A percentile compares a stretch with the other conserved stretches of the same genome.
These are phyloP conservation scores for Claviceps capensis DNA, from an alignment of 2,329 filamentous ascomycete genomes.

Conservation along the genomic window DNA sequence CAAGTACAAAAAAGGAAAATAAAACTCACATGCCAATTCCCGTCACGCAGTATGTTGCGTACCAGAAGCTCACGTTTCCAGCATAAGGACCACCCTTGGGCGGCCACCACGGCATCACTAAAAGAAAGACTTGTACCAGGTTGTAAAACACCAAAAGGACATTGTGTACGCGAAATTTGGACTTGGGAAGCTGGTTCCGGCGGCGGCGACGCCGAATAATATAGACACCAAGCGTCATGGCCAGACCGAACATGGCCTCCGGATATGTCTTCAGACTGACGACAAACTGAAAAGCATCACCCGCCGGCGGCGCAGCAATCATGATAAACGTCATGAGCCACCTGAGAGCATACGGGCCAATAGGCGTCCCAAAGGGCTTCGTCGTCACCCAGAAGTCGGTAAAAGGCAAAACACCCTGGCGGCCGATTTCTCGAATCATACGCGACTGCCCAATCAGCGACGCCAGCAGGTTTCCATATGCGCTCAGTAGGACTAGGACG, in stretches of 20 bases:
- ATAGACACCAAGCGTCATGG: constrained; percentile 43
- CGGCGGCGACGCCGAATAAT: constrained; percentile 40
- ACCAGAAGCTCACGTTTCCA: constrained; percentile 61
- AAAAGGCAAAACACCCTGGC: constrained; percentile 48
- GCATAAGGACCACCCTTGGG: constrained; percentile 43
- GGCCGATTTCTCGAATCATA: constrained; percentile 45
- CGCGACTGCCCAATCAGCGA: constrained; percentile 41
- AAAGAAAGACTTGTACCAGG: constrained; percentile 43
- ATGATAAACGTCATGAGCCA: constrained; percentile 44
- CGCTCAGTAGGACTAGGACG: constrained; percentile 40
- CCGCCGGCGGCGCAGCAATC: constrained; percentile 45
- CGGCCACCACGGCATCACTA: constrained; percentile 61
- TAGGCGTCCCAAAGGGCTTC: constrained; percentile 47
- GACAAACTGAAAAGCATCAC: constrained; percentile 53
- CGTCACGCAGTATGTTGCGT: constrained; percentile 52
- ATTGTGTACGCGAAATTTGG: constrained; percentile 47
- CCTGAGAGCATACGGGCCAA: constrained; percentile 44
- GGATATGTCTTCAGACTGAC: constrained; percentile 48
- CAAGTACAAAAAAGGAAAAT: not conserved
- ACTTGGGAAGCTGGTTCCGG: constrained; percentile 3
- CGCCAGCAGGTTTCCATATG: constrained; percentile 45
- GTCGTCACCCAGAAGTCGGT: constrained; percentile 49
- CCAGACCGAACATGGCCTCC: constrained; percentile 39
- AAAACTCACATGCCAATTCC: constrained; percentile 48
- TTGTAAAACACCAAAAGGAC: constrained; percentile 44